These are phyloP conservation scores for Raphanus raphanistrum DNA, from an alignment of 345 rosid genomes.

Conservation along the genomic window DNA sequence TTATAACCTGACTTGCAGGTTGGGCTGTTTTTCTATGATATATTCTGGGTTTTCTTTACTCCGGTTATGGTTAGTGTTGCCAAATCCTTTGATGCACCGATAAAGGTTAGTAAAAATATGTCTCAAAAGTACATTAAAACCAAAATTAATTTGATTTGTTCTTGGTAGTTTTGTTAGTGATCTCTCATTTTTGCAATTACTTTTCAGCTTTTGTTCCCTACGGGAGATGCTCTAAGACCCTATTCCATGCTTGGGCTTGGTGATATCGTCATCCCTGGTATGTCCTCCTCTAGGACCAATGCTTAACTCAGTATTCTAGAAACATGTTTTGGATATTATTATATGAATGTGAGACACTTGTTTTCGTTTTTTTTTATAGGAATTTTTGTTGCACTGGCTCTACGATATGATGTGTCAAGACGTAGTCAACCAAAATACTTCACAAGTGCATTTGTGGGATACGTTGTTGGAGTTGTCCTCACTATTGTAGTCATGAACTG, in stretches of 20 bases:
- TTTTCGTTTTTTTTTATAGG: constrained; percentile 46
- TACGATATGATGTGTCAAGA: constrained; percentile 91
- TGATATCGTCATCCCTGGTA: constrained; percentile 98
- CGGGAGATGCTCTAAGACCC: constrained; percentile 70
- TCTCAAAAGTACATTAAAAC: neutral
- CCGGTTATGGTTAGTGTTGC: constrained; percentile 99
- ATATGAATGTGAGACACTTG: constrained; percentile 4
- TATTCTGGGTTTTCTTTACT: constrained; percentile 99
- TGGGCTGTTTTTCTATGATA: constrained; percentile 94
- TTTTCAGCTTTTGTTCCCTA: constrained; percentile 91
- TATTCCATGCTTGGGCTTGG: constrained; percentile 99
- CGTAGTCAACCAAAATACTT: constrained; percentile 83
- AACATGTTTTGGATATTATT: neutral
- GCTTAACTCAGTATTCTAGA: neutral
- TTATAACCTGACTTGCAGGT: constrained; percentile 49
- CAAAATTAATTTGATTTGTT: neutral
- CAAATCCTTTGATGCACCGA: constrained; percentile 98
- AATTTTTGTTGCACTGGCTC: constrained; percentile 94
- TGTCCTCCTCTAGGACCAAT: neutral
- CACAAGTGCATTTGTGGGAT: constrained; percentile 93
- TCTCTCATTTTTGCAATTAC: constrained; percentile 2
- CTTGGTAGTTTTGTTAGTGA: neutral
- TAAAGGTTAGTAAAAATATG: constrained; percentile 66
- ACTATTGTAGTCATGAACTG: constrained; percentile 98
- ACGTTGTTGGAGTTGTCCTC: constrained; percentile 67